Percentiles rank a stretch among this genome's conserved stretches.
phyloP scores from a whole-genome alignment of 345 rosid genomes.

The Linum tenue region DNA sequence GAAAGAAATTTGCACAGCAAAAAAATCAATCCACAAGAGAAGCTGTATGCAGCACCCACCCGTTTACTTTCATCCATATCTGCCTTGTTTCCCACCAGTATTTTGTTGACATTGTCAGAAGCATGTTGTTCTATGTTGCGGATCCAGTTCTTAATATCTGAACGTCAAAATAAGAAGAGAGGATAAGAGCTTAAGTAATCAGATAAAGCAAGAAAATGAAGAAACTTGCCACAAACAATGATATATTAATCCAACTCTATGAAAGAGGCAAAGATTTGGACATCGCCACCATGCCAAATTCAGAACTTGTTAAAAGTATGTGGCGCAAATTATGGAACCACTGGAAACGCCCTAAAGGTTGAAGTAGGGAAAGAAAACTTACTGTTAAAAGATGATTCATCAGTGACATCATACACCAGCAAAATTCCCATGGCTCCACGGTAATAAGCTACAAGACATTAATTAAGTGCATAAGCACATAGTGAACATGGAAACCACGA shows the following conservation, averaged over 20 bases:
- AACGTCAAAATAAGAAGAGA: background rate
- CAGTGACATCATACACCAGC: no score
- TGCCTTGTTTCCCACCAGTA: no score
- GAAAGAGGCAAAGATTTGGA: background rate
- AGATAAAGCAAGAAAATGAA: background rate
- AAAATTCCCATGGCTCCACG: slow-evolving; percentile 6
- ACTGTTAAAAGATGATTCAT: background rate
- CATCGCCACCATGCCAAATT: no score
- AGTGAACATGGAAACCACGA: no score
- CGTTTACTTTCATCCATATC: slow-evolving; percentile 12
- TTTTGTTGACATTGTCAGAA: no score
- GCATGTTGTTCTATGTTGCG: slow-evolving; percentile 39
- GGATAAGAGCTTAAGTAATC: background rate
- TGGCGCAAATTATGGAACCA: background rate
- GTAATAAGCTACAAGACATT: slow-evolving; percentile 1
- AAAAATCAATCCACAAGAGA: background rate
- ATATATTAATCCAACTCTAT: background rate
- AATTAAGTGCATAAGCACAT: no score
- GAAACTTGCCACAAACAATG: background rate
- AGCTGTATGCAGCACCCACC: slow-evolving; percentile 17
- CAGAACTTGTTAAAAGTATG: no score
- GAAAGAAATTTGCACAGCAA: no score
- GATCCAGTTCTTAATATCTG: slow-evolving; percentile 44
- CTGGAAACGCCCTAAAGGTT: background rate
- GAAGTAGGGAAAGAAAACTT: background rate